Conservation (phyloP, 257 asterid species). For the Solanum stenotomum region DNA sequence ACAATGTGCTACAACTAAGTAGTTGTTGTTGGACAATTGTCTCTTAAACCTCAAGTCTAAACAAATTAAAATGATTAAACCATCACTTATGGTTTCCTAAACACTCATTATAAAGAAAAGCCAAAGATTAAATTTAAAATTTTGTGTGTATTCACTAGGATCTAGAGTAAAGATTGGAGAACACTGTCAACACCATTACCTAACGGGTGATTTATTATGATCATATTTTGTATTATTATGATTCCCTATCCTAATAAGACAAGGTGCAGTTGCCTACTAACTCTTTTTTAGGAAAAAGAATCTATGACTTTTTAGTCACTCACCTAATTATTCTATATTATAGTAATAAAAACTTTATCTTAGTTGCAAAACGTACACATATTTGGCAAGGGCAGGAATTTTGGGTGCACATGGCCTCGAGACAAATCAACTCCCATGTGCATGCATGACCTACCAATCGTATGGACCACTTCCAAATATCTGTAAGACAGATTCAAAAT, state of each 20-base stretch:
- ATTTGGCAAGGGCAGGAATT: background rate
- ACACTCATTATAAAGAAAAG: background rate
- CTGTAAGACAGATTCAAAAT: background rate
- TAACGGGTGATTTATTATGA: background rate
- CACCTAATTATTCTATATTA: background rate
- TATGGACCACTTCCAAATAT: background rate
- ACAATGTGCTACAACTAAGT: background rate
- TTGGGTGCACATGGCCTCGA: constrained; percentile 7
- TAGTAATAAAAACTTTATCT: background rate
- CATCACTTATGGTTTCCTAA: background rate
- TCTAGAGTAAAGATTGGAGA: background rate
- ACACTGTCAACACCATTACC: background rate
- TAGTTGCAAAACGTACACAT: background rate
- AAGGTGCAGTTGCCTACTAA: background rate
- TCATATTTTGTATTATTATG: background rate
- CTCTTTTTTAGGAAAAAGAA: background rate
- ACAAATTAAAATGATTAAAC: background rate
- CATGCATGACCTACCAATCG: constrained; percentile 19
- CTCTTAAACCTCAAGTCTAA: background rate
- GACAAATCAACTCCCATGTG: constrained; percentile 7
- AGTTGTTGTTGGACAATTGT: background rate
- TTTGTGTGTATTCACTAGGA: background rate
- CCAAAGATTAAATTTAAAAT: background rate
- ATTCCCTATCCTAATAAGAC: background rate
- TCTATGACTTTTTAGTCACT: background rate